phyloP scores from a whole-genome alignment of 2,329 filamentous ascomycete genomes.

The Fusarium sp. region DNA sequence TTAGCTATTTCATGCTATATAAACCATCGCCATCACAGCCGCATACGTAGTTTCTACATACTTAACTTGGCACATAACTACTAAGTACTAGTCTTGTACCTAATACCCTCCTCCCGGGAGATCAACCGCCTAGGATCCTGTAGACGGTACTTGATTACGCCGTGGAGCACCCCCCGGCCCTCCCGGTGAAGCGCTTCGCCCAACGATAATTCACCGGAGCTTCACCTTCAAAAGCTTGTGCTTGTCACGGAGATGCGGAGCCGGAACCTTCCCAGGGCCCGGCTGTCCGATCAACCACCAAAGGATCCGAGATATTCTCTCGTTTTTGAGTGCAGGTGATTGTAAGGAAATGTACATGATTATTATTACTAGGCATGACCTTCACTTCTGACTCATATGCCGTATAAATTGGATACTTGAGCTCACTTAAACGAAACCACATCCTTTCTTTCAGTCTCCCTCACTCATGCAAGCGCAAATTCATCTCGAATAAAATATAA shows the following conservation, averaged over 20 bases:
- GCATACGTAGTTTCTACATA: conserved; percentile 6
- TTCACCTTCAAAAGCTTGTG: conserved; percentile 12
- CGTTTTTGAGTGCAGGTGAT: neutral
- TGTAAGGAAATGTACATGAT: neutral
- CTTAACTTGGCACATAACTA: neutral
- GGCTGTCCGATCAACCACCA: conserved; percentile 29
- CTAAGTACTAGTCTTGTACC: conserved; percentile 7
- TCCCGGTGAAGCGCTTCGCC: conserved; percentile 29
- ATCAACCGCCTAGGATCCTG: conserved; percentile 2
- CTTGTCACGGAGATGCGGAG: neutral
- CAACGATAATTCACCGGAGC: conserved; percentile 48
- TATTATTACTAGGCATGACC: neutral
- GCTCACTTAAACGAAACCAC: neutral
- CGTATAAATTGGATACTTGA: neutral
- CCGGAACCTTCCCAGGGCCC: conserved; percentile 5
- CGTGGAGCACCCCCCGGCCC: neutral
- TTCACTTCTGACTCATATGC: conserved; percentile 29
- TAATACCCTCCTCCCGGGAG: conserved; percentile 6
- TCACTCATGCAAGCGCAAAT: neutral
- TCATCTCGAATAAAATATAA: conserved; percentile 3
- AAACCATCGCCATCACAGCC: conserved; percentile 26
- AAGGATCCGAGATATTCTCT: conserved; percentile 4
- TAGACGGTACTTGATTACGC: conserved; percentile 22
- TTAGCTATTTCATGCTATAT: conserved; percentile 4
- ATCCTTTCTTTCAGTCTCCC: conserved; percentile 7